These are phyloP conservation scores for Dillenia suffruticosa DNA, from an alignment of 164 flowering plant genomes.

Conservation along the genomic window DNA sequence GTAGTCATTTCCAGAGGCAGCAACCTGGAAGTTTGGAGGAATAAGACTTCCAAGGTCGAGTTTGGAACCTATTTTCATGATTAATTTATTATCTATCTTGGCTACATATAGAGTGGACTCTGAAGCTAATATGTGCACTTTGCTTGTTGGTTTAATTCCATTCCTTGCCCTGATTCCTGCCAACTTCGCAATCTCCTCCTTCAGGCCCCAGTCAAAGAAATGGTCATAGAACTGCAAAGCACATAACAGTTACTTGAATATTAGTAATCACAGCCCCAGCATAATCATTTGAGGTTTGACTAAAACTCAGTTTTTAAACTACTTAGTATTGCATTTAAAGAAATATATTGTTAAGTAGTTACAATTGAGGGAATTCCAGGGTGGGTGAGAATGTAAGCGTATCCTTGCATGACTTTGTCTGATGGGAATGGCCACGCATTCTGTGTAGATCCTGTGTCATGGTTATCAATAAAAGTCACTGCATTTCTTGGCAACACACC, in stretches of 20 bases:
- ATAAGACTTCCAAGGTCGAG: slow-evolving; percentile 53
- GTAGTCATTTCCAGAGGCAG: slow-evolving; percentile 50
- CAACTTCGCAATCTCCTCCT: slow-evolving; percentile 49
- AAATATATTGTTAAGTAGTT: slow-evolving; percentile 3
- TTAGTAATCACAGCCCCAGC: not conserved
- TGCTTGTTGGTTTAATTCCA: slow-evolving; percentile 42
- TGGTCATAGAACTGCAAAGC: slow-evolving; percentile 86
- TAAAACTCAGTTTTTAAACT: too few relatives aligned
- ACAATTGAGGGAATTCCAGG: slow-evolving; percentile 75
- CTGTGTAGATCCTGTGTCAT: slow-evolving; percentile 76
- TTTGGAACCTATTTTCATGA: slow-evolving; percentile 63
- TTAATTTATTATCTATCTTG: slow-evolving; percentile 41
- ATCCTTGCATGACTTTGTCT: slow-evolving; percentile 74
- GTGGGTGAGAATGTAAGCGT: slow-evolving; percentile 81
- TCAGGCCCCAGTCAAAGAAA: slow-evolving; percentile 63
- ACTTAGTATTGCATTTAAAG: too few relatives aligned
- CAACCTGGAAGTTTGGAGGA: slow-evolving; percentile 45
- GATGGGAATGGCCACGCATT: slow-evolving; percentile 63
- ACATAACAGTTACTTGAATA: not conserved
- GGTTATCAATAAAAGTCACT: slow-evolving; percentile 83
- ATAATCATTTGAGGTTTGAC: too few relatives aligned
- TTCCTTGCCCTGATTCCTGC: slow-evolving; percentile 39
- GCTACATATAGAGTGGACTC: slow-evolving; percentile 71
- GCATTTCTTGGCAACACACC: slow-evolving; percentile 54
- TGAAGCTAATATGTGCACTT: slow-evolving; percentile 41